Percentiles rank a stretch among this genome's conserved stretches.
These are phyloP conservation scores for Nicotiana otophora DNA, from an alignment of 257 asterid genomes.

Conservation along the genomic window DNA sequence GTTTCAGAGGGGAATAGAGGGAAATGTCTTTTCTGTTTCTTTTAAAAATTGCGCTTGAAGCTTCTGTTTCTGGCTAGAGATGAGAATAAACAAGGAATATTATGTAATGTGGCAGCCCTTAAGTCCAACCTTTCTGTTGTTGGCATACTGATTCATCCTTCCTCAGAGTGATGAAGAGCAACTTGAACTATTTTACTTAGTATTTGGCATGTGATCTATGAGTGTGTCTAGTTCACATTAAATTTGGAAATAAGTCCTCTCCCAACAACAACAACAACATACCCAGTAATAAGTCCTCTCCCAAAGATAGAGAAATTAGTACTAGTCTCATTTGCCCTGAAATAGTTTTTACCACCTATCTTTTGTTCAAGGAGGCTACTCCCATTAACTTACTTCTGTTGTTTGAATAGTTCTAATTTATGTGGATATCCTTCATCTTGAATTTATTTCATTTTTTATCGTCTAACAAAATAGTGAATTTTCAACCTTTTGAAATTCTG, in stretches of 20 bases:
- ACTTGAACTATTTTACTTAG: not conserved
- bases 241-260: not conserved
- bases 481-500: slow-evolving; percentile 15
- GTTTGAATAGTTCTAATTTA: not conserved
- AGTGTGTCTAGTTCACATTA: not conserved
- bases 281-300: not conserved
- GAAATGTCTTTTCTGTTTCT: not conserved
- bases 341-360: not conserved
- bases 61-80: not conserved
- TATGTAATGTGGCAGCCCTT: not conserved
- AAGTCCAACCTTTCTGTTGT: not conserved
- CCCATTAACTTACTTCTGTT: not conserved
- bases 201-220: not conserved
- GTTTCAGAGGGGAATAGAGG: not conserved
- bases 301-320: not conserved
- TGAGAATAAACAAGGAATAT: not conserved
- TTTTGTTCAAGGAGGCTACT: not conserved
- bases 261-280: not conserved
- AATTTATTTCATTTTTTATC: not conserved
- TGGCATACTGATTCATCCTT: not conserved
- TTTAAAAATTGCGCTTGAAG: not conserved
- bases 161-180: not conserved
- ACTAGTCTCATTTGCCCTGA: not conserved
- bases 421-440: not conserved
- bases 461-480: not conserved